A percentile compares a stretch with the other conserved stretches of the same genome.
phyloP scores from a whole-genome alignment of 2,329 filamentous ascomycete genomes.

The Claviceps digitariae region DNA sequence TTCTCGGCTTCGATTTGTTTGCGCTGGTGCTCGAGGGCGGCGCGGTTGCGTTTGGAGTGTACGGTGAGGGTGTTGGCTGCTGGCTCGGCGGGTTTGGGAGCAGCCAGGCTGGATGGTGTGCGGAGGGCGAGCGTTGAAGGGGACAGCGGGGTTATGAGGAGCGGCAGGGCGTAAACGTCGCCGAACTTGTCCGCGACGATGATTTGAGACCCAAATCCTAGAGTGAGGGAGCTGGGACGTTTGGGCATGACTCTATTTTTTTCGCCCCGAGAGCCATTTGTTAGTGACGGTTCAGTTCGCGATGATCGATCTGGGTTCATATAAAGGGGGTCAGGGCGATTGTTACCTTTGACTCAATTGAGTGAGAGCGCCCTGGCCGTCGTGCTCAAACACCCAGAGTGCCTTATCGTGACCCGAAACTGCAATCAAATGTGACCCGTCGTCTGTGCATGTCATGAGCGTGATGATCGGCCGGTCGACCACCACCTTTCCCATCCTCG shows the following conservation, averaged over 20 bases:
- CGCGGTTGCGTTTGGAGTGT: conserved; percentile 49
- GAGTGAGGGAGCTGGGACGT: conserved; percentile 61
- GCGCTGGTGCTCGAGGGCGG: conserved; percentile 45
- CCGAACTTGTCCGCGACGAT: conserved; percentile 90
- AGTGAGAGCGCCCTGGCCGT: conserved; percentile 43
- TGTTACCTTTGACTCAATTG: conserved; percentile 59
- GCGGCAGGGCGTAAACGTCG: conserved; percentile 80
- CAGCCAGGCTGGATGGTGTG: conserved; percentile 2
- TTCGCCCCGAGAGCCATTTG: background rate
- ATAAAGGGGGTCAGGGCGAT: background rate
- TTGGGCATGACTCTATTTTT: conserved; percentile 66
- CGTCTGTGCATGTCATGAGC: conserved; percentile 48
- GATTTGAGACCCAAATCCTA: conserved; percentile 61
- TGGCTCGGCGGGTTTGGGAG: conserved; percentile 25
- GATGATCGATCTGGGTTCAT: background rate
- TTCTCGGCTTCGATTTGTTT: conserved; percentile 26
- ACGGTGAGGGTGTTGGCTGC: conserved; percentile 47
- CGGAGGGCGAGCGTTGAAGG: conserved; percentile 6
- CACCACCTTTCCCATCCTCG: conserved; percentile 17
- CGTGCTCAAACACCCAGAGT: conserved; percentile 66
- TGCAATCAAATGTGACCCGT: conserved; percentile 57
- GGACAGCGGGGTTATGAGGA: conserved; percentile 25
- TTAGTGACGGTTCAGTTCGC: background rate
- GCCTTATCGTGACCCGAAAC: conserved; percentile 88
- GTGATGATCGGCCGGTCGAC: conserved; percentile 52